Evolutionary conservation across 306 rosid genomes (phyloP).

Genomic region (Gillenia trifoliata): DNA sequence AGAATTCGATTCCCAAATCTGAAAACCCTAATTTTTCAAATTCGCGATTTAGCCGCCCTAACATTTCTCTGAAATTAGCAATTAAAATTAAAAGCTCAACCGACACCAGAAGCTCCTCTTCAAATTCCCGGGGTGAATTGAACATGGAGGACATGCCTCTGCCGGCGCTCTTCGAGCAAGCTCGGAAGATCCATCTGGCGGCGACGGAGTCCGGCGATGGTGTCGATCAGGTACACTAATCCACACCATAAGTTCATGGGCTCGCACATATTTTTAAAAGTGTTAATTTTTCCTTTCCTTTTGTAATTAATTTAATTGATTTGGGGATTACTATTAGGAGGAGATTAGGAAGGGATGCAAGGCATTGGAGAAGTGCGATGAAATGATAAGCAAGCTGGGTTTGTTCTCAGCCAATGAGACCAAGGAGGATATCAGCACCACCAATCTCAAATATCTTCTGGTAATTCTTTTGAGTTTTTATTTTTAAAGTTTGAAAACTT

Average conservation of each 20-base stretch:
- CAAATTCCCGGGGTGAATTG: constrained; percentile 30
- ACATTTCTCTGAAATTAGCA: not conserved
- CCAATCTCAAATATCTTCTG: constrained; percentile 77
- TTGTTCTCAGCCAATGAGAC: constrained; percentile 85
- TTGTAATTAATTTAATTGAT: not conserved
- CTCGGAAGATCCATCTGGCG: constrained; percentile 64
- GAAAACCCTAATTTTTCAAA: constrained; percentile 5
- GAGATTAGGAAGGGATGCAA: constrained; percentile 61
- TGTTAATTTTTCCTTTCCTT: not conserved
- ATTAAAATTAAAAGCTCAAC: not conserved
- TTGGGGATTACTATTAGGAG: constrained; percentile 39
- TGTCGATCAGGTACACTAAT: constrained; percentile 56
- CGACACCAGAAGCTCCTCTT: not conserved
- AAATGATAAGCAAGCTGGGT: constrained; percentile 73
- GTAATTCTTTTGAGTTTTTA: constrained; percentile 29
- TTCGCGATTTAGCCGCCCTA: not conserved
- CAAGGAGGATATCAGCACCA: constrained; percentile 85
- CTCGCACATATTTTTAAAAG: not conserved
- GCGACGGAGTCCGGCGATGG: constrained; percentile 48
- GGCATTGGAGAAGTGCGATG: constrained; percentile 63
- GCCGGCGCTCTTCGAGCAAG: constrained; percentile 73
- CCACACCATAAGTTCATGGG: not conserved
- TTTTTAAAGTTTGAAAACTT: not conserved
- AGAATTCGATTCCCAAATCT: not conserved
- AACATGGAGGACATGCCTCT: constrained; percentile 66